A percentile compares a stretch with the other conserved stretches of the same genome.
Conservation (phyloP, 2,329 filamentous ascomycete genomes). For the Fusarium sublunatum region DNA sequence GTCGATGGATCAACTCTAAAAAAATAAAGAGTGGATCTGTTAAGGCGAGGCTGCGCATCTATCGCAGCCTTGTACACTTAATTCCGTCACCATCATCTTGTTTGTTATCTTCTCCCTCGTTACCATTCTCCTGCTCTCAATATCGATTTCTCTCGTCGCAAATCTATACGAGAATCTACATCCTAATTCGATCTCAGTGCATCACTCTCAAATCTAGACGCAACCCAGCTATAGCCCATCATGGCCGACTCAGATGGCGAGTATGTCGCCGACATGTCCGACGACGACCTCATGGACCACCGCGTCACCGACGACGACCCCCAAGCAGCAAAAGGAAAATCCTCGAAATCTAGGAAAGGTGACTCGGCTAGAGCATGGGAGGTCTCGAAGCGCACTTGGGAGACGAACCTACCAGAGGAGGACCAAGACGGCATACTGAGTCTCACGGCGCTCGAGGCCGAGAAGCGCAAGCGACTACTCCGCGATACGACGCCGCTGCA, state of each 20-base stretch:
- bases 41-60: conserved; percentile 38
- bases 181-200: neutral
- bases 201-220: neutral
- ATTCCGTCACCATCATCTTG: conserved; percentile 34
- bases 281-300: conserved; percentile 70
- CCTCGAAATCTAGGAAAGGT: conserved; percentile 48
- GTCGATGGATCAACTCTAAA: conserved; percentile 20
- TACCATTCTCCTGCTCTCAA: neutral
- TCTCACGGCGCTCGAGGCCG: conserved; percentile 82
- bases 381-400: conserved; percentile 75
- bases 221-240: conserved; percentile 8
- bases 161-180: too few species aligned
- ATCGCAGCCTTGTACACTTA: conserved; percentile 44
- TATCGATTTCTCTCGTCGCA: neutral
- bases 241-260: conserved; percentile 83
- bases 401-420: conserved; percentile 75
- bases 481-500: conserved; percentile 96
- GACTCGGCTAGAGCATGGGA: conserved; percentile 70
- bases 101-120: conserved; percentile 4
- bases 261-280: conserved; percentile 71
- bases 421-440: conserved; percentile 82
- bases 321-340: conserved; percentile 46
- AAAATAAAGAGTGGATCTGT: conserved; percentile 30
- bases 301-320: conserved; percentile 56
- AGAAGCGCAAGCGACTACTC: conserved; percentile 82